Evolutionary conservation across 1,284 basidiomycete genomes (phyloP), one percentile per base, ranked within the genome.

Genomic region (Austroboletus niveus): DNA sequence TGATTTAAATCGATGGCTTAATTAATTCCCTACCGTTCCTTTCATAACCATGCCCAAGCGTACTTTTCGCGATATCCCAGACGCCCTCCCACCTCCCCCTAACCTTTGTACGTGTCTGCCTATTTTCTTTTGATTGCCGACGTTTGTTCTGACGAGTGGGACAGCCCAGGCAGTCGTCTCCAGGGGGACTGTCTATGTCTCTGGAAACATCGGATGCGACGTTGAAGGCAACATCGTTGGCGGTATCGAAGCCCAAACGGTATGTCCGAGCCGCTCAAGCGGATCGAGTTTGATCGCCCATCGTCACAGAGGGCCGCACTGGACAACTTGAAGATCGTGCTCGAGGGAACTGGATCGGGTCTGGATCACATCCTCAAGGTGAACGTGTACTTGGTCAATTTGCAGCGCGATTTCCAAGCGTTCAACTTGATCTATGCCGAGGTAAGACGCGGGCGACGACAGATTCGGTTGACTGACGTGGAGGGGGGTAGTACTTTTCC

Each of bases 361-460:
- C 69, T 85, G 10, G 74, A 80, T 45, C 73, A 82, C 52, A 73
- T 84, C 38, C 71, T 87, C 60, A 87, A 87, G 68, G 77, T 74
- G 40, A 86, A 79, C 57, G 68, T 85, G 44, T 88, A 80, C 66
- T 67, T 88, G 51, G 69, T 72, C 1, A 69, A 84, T 59, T 70
- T 85, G 66, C 46, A 60, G 38, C 67, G 72, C 39, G 80, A 85
- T 59, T 82, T 83, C 57, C 57, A 50, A 5, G 64, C 64, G 0
- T 81, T 85, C 76, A 84, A 85, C 54, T 73, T 76, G 48, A 70
- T 77, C 7, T 84, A 85, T 58, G 42, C 60, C 4, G 65, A 78
- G 70, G 82, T 80, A 48, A 30, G 69, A 32, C 31, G 8, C 2
- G 31, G 7, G 2, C 12, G 31, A 32, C 31, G 31, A 32, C 31